Evolutionary conservation across 164 flowering plant species (phyloP), one percentile per base, ranked within the genome.

Genomic region (Piper betle): DNA sequence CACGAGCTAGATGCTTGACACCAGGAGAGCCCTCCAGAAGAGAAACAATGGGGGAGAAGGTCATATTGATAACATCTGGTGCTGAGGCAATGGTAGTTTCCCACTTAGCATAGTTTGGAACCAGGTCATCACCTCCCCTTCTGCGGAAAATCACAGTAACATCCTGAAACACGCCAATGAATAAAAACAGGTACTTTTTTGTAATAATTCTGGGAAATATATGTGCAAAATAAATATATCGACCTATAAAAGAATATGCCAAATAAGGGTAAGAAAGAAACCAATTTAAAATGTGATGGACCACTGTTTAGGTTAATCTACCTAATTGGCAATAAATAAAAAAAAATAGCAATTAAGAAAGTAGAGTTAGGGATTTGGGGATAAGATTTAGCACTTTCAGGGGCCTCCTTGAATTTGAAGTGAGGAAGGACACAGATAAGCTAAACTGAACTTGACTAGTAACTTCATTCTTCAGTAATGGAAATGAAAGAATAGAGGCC

Each of bases 81-180:
- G 99, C 87, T 55, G 57, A 69, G 53, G 66, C 64, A 33, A 93
- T 82, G 42, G 91, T 88, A 57, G 68, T 78, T 38, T 79, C 86
- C 99, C 99, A 93, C 69, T 75, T 78, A 48, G 75, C 78, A 73
- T 84, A 88, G 74, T 84, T 88, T 70, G 90, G 99, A 68, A 84
- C 96, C 57, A 93, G 90, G 74, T 93, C 99, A 64, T 93, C 96
- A 18, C 99, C 99, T 41, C 99, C 99, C 80, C 99, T 80, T 73
- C 99, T 84, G 73, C 99, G 77, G 64, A 93, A 90, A 73, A 93
- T 90, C 13, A 90, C 95, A 18, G 99, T 93, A 65, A 90, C 89
- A 88, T 90, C 99, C 99, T 93, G 86, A 25, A 80, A 59, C 50
- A 46, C 3, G 15, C 15, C 50, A 46, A 15, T 46, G 50, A 10